phyloP scores from a whole-genome alignment of 208 protist genomes.

The Phytomonas francai region DNA sequence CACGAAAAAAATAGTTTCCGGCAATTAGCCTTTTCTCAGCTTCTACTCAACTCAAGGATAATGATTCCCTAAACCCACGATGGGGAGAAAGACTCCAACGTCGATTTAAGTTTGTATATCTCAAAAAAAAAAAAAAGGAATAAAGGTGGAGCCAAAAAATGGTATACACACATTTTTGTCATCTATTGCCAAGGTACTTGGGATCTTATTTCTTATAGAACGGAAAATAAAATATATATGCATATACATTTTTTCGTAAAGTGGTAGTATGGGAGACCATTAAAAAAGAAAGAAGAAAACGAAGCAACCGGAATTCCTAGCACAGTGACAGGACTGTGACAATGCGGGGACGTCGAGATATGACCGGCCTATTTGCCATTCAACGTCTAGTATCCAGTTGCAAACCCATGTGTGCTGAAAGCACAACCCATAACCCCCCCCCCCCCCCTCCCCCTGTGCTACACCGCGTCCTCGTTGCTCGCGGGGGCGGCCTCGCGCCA shows the following conservation, averaged over 20 bases:
- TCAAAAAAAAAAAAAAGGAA: slow-evolving; percentile 7
- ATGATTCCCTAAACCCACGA: not conserved
- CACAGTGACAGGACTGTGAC: not conserved
- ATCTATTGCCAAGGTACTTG: not conserved
- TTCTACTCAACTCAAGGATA: not conserved
- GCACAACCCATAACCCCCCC: not conserved
- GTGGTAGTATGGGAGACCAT: not conserved
- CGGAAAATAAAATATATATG: not conserved
- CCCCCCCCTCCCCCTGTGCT: not conserved
- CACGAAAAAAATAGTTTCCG: not conserved
- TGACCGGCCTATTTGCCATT: not conserved
- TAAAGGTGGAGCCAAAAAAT: not conserved
- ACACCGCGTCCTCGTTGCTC: slow-evolving; percentile 7
- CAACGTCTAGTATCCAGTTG: slow-evolving; percentile 2
- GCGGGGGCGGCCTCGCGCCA: slow-evolving; percentile 30
- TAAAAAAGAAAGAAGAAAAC: not conserved
- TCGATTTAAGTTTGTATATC: not conserved
- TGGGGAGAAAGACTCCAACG: not conserved
- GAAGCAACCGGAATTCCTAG: not conserved
- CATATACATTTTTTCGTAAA: not conserved
- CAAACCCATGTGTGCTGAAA: not conserved
- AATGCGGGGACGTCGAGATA: slow-evolving; percentile 13
- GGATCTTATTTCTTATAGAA: not conserved
- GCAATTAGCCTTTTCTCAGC: not conserved
- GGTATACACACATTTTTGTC: not conserved